phyloP scores from a whole-genome alignment of 805 yeast genomes.

The Hanseniaspora hatyaiensis region DNA sequence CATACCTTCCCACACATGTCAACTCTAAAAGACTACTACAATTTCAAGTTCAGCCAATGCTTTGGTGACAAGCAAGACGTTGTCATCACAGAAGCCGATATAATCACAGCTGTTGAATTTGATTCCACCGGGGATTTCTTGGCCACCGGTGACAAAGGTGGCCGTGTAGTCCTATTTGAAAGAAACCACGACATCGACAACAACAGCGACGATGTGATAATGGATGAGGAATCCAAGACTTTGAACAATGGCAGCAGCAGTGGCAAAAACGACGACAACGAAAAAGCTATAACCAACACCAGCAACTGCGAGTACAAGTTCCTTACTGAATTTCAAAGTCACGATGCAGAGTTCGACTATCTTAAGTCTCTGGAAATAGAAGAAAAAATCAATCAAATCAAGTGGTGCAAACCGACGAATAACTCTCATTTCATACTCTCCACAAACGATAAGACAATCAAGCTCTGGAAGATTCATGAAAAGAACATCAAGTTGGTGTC shows the following conservation, averaged over 20 bases:
- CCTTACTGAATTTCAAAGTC: conserved; percentile 93
- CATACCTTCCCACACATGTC: too few species aligned
- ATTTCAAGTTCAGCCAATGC: conserved; percentile 79
- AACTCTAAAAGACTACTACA: conserved; percentile 21
- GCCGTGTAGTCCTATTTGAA: conserved; percentile 91
- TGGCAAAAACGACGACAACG: background rate
- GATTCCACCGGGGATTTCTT: conserved; percentile 88
- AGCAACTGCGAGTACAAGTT: conserved; percentile 75
- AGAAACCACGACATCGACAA: conserved; percentile 50
- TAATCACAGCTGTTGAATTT: conserved; percentile 92
- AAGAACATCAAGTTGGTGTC: conserved; percentile 83
- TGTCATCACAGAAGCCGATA: conserved; percentile 93
- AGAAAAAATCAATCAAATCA: conserved; percentile 93
- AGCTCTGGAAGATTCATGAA: conserved; percentile 91
- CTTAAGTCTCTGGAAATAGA: conserved; percentile 91
- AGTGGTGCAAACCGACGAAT: conserved; percentile 84
- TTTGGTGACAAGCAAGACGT: conserved; percentile 98
- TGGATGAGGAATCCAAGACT: conserved; percentile 13
- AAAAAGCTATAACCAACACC: conserved; percentile 24
- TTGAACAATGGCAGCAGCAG: too few species aligned
- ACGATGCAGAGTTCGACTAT: conserved; percentile 97
- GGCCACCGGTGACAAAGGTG: conserved; percentile 98
- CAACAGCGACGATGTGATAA: conserved; percentile 4
- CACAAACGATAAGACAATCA: conserved; percentile 96
- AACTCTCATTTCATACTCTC: conserved; percentile 81